phyloP scores from a whole-genome alignment of 2,329 filamentous ascomycete genomes.

The Beauveria sp. region DNA sequence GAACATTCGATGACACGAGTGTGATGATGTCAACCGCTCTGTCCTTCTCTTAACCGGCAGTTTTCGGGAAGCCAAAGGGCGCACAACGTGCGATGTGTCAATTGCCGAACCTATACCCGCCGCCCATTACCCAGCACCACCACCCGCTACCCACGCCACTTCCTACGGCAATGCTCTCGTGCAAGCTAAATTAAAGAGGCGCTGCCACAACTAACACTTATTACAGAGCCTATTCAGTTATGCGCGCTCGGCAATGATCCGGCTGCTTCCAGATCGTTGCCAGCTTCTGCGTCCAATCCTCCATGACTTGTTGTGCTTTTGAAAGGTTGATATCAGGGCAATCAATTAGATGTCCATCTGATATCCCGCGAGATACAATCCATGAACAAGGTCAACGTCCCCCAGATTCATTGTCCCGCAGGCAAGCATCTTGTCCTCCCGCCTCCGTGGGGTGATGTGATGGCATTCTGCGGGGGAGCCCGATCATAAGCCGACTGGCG shows the following conservation, averaged over 20 bases:
- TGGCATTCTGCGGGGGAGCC: not conserved
- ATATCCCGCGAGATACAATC: not conserved
- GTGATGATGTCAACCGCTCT: not conserved
- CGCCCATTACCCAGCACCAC: not conserved
- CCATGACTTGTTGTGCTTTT: not conserved
- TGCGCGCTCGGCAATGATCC: no score
- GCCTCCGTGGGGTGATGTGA: not conserved
- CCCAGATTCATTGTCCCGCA: not conserved
- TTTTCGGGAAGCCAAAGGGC: not conserved
- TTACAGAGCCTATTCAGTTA: no score
- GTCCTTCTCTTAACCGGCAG: not conserved
- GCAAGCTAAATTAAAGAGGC: no score
- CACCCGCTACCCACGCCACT: not conserved
- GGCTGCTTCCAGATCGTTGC: no score
- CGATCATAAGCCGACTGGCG: constrained; percentile 1
- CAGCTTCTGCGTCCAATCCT: not conserved
- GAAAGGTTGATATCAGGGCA: no score
- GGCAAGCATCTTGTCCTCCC: not conserved
- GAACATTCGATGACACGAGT: not conserved
- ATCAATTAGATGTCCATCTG: not conserved
- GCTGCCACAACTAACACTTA: no score
- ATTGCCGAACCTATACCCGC: not conserved
- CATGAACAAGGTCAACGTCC: not conserved
- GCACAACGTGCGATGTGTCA: not conserved
- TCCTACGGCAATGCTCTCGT: no score